Conservation (phyloP, 2,329 filamentous ascomycete genomes). For the Aureobasidium pullulans region DNA sequence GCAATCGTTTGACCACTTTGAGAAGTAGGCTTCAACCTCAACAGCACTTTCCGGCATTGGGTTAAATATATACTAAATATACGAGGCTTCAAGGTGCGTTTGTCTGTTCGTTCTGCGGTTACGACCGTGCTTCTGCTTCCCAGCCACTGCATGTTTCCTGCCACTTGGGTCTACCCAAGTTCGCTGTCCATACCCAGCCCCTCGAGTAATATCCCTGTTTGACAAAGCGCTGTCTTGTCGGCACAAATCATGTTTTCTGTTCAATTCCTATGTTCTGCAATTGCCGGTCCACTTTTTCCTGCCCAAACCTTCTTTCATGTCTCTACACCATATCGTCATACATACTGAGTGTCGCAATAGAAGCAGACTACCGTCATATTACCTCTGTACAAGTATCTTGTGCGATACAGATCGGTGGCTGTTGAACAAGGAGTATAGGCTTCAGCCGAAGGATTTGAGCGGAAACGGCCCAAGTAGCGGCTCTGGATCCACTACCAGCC, state of each 20-base stretch:
- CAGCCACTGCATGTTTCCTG: slow-evolving; percentile 12
- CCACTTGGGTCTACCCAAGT: slow-evolving; percentile 4
- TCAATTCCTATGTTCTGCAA: not conserved
- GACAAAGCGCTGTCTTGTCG: not conserved
- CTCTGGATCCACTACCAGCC: slow-evolving; percentile 10
- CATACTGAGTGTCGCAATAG: not conserved
- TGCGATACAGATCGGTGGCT: not conserved
- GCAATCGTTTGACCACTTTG: not conserved
- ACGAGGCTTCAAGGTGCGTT: slow-evolving; percentile 11
- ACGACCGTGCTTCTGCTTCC: slow-evolving; percentile 11
- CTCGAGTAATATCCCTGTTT: slow-evolving; percentile 10
- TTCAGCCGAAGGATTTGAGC: not conserved
- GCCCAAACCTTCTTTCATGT: slow-evolving; percentile 10
- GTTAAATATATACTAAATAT: not conserved
- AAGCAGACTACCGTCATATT: not conserved
- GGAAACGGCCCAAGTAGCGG: slow-evolving; percentile 11
- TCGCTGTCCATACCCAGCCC: slow-evolving; percentile 7
- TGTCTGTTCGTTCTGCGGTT: not conserved
- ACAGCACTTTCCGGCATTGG: not conserved
- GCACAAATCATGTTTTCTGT: not conserved
- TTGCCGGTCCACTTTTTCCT: not conserved
- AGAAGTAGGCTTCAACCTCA: not conserved
- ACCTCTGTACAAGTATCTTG: not conserved
- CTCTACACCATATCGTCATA: slow-evolving; percentile 4
- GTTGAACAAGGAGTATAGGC: not conserved